Evolutionary conservation across 164 flowering plant genomes (phyloP), one percentile per base, ranked within the genome.

Genomic region (Nelumbo lutea): DNA sequence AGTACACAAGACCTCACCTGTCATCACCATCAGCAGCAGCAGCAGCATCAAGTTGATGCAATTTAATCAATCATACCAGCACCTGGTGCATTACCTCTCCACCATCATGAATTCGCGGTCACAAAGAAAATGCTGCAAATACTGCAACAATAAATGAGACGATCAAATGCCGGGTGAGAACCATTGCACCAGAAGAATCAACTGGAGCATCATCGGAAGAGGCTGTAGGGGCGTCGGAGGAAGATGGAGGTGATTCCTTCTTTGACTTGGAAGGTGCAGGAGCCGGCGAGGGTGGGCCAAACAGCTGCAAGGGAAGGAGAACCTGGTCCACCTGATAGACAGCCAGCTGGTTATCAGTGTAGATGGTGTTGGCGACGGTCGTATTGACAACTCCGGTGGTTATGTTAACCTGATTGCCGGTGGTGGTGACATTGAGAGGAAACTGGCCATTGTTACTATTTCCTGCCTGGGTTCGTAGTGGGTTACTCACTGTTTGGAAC

Each of bases 401-500:
- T 0, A 95, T 67, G 42, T 88, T 90, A 15, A 92, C 94, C 27
- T 75, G 76, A 68, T 73, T 88, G 15, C 89, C 94, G 0, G 79
- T 59, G 3, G 90, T 83, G 6, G 93, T 89, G 14, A 95, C 80
- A 70, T 89, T 92, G 9, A 95, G 72, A 0, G 90, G 93, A 42
- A 80, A 89, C 71, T 74, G 74, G 0, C 82, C 84, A 3, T 67
- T 60, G 15, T 58, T 63, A 60, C 71, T 74, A 71, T 80, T 73
- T 9, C 97, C 96, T 3, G 98, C 97, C 57, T 88, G 91, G 1
- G 99, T 92, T 13, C 90, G 62, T 39, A 92, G 61, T 0, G 97
- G 99, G 72, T 95, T 95, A 78, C 90, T 92, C 10, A 83, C 83
- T 0, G 96, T 95, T 61, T 92, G 94, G 75, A 96, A 90, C 66